A percentile compares a stretch with the other conserved stretches of the same genome.
Evolutionary conservation across 768 basidiomycete species (phyloP).

Genomic region (Mycena polygramma): DNA sequence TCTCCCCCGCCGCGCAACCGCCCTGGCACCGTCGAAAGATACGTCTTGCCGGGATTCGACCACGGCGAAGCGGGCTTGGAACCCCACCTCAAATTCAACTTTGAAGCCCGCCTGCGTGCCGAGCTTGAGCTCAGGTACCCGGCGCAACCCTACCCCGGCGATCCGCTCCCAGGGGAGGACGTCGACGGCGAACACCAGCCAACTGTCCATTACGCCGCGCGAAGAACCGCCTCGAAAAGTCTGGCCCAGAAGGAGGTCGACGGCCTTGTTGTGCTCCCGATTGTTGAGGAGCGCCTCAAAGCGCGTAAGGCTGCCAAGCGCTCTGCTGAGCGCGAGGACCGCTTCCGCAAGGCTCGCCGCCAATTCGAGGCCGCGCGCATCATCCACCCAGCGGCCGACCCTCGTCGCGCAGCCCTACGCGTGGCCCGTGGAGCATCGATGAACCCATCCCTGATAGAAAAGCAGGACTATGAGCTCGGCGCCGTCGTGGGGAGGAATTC

Average conservation of each 20-base stretch:
- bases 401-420: background rate
- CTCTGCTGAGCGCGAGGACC: background rate
- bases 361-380: background rate
- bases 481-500: background rate
- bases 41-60: background rate
- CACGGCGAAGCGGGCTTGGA: background rate
- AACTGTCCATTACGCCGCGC: no score
- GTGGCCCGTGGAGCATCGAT: background rate
- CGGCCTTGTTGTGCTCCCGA: background rate
- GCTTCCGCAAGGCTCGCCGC: background rate
- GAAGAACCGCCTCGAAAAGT: no score
- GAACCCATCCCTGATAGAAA: background rate
- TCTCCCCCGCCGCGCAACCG: background rate
- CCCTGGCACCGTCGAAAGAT: no score
- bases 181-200: background rate
- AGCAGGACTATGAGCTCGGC: background rate
- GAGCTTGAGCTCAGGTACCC: background rate
- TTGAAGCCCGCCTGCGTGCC: background rate
- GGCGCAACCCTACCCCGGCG: background rate
- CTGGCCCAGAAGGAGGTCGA: no score
- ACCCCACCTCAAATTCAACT: constrained; percentile 6
- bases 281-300: background rate
- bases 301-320: background rate
- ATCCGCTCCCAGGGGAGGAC: background rate
- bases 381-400: no score